phyloP scores from a whole-genome alignment of 805 yeast genomes.

The Candida stauntonica region DNA sequence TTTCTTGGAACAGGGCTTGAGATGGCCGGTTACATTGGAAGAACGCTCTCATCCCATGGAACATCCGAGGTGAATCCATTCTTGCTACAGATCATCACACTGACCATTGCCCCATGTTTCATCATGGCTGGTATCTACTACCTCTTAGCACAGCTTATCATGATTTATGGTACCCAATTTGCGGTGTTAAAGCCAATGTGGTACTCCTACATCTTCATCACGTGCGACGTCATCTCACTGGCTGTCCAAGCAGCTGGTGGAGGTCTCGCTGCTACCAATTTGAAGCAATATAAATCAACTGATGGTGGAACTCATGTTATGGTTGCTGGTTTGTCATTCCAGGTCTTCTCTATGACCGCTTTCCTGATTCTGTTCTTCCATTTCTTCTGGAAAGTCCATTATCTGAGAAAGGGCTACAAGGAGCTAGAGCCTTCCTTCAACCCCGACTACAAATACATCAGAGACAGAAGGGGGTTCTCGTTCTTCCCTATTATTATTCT shows the following conservation, averaged over 20 bases:
- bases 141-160: constrained; percentile 60
- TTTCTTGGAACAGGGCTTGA: constrained; percentile 55
- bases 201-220: constrained; percentile 62
- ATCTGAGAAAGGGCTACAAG: constrained; percentile 3
- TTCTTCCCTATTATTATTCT: constrained; percentile 42
- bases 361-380: constrained; percentile 49
- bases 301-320: constrained; percentile 54
- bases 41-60: constrained; percentile 44
- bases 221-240: constrained; percentile 61
- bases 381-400: constrained; percentile 37
- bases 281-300: constrained; percentile 29
- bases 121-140: constrained; percentile 80
- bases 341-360: constrained; percentile 60
- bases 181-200: constrained; percentile 52
- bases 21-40: constrained; percentile 61
- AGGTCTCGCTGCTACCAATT: constrained; percentile 55
- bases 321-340: constrained; percentile 75
- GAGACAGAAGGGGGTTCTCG: constrained; percentile 5
- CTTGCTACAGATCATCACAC: constrained; percentile 58
- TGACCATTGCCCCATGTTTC: constrained; percentile 79
- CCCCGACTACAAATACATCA: constrained; percentile 6
- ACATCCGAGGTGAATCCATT: constrained; percentile 37
- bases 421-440: constrained; percentile 5
- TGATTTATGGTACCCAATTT: constrained; percentile 52
- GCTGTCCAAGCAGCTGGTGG: constrained; percentile 74